phyloP scores from a whole-genome alignment of 257 asterid species.

The Solanum corneliomulleri region DNA sequence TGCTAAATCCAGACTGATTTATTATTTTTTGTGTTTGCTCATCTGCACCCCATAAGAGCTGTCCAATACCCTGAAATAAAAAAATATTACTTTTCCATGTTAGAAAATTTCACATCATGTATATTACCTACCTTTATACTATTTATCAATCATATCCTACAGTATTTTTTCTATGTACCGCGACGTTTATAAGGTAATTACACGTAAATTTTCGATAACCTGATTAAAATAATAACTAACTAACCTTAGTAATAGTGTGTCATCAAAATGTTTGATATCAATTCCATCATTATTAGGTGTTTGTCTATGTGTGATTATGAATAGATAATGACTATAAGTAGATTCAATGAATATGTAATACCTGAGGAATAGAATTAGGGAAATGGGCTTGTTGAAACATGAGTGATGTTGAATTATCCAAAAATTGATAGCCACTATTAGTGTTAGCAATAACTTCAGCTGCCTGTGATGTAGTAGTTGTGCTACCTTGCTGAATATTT shows the following conservation, averaged over 20 bases:
- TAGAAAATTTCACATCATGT: neutral
- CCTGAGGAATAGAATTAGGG: neutral
- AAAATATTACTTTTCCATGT: neutral
- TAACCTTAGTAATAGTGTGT: neutral
- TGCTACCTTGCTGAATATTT: conserved; percentile 16
- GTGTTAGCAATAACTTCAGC: conserved; percentile 6
- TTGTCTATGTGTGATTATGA: neutral
- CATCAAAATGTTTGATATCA: neutral
- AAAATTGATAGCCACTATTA: conserved; percentile 12
- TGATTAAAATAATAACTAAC: neutral
- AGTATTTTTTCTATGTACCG: neutral
- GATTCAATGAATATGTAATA: neutral
- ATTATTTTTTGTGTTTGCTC: conserved; percentile 43
- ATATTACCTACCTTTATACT: neutral
- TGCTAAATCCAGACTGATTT: conserved; percentile 39
- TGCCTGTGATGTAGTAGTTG: conserved; percentile 7
- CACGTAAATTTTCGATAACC: neutral
- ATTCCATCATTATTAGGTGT: neutral
- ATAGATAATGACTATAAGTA: neutral
- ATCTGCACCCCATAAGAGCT: conserved; percentile 51
- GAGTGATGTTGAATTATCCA: conserved; percentile 32
- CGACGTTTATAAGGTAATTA: neutral
- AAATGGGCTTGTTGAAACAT: conserved; percentile 31
- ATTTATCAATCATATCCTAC: neutral
- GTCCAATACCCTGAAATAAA: conserved; percentile 45